Conservation (phyloP, 2,329 filamentous ascomycete species). For the Fusarium sp. region DNA sequence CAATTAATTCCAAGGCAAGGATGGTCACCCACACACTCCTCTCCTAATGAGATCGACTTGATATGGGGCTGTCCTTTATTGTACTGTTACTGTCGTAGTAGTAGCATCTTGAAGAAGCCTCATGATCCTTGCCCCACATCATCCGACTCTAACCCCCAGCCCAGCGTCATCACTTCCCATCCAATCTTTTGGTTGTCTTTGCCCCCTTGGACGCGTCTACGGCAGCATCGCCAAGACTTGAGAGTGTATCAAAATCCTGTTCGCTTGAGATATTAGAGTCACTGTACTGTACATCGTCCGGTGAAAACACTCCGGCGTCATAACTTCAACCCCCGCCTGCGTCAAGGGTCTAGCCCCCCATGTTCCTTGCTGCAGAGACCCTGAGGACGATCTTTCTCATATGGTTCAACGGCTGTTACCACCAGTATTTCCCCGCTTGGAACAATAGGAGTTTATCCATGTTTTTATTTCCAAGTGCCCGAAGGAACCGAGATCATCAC, state of each 20-base stretch:
- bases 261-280: not conserved
- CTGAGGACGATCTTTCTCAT: slow-evolving; percentile 30
- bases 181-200: slow-evolving; percentile 22
- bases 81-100: not conserved
- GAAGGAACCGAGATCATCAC: slow-evolving; percentile 36
- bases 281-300: slow-evolving; percentile 15
- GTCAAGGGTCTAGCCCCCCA: slow-evolving; percentile 21
- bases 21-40: slow-evolving; percentile 43
- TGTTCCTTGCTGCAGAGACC: slow-evolving; percentile 32
- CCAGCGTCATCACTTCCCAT: slow-evolving; percentile 28
- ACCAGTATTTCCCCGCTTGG: not conserved
- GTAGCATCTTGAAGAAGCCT: slow-evolving; percentile 45
- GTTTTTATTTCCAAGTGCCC: slow-evolving; percentile 6
- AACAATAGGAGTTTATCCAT: not conserved
- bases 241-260: slow-evolving; percentile 10
- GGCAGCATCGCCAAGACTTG: slow-evolving; percentile 18
- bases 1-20: slow-evolving; percentile 24
- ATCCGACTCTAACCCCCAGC: slow-evolving; percentile 44
- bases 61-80: slow-evolving; percentile 12
- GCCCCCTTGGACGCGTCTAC: slow-evolving; percentile 37
- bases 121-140: slow-evolving; percentile 50
- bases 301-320: slow-evolving; percentile 40
- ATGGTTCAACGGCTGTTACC: slow-evolving; percentile 13
- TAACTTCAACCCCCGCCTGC: slow-evolving; percentile 19
- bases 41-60: slow-evolving; percentile 41